Conservation (phyloP, 176 grass and related monocot genomes). For the Raddia distichophylla region DNA sequence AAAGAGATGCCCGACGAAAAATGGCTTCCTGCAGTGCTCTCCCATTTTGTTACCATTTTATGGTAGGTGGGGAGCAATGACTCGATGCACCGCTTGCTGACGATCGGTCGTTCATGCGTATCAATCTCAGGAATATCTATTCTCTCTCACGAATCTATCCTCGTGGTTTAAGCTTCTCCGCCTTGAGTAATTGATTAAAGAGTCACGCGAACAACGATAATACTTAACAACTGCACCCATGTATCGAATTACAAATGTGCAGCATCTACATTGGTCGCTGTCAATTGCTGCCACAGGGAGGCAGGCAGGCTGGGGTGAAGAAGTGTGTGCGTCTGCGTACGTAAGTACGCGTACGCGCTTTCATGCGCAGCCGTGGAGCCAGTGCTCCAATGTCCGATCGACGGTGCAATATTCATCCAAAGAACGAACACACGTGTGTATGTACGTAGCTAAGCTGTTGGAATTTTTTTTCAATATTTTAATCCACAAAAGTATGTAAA, state of each 20-base stretch:
- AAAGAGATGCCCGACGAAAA: too few relatives aligned
- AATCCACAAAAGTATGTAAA: too few relatives aligned
- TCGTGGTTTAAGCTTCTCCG: background rate
- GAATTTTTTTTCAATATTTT: too few relatives aligned
- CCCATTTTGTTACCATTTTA: background rate
- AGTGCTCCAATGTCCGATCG: background rate
- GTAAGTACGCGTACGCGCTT: background rate
- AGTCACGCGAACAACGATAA: constrained; percentile 24
- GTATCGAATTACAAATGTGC: background rate
- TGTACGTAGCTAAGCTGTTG: too few relatives aligned
- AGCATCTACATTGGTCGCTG: background rate
- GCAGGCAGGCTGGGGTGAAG: too few relatives aligned
- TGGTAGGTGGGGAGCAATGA: constrained; percentile 26
- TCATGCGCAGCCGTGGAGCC: constrained; percentile 24
- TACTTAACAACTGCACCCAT: background rate
- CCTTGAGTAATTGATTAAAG: background rate
- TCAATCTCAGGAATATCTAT: background rate
- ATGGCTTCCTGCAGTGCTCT: too few relatives aligned
- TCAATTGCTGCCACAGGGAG: background rate
- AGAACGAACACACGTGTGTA: too few relatives aligned
- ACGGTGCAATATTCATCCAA: constrained; percentile 11
- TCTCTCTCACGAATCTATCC: background rate
- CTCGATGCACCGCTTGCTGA: background rate
- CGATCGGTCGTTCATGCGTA: background rate
- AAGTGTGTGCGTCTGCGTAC: too few relatives aligned